Base-by-base conservation (phyloP, 2,329 filamentous ascomycete genomes). In the Colletotrichum sp. region DNA sequence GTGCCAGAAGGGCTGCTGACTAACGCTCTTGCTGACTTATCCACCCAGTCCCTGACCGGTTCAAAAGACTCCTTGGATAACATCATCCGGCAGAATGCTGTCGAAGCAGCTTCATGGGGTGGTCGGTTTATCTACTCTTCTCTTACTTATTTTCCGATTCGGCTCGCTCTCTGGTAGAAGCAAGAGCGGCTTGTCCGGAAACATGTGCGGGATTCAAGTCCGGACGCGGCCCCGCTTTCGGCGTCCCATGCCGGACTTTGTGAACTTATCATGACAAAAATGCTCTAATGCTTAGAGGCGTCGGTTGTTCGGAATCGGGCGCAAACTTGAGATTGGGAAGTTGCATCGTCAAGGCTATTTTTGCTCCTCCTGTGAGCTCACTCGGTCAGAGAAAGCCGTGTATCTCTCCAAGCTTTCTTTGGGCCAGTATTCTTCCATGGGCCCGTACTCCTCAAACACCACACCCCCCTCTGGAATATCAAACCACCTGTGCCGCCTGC, bases 1-100 rank as follows among this genome's bases (percentile, higher is more conserved):
- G 18, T 62, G 67, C 26, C 32, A 59, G 52, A 68, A 59, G 28
- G 24, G 16, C 1, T 18, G 69, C 63, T 73, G 69, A 73, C 56
- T 75, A 59, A 73, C 4, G 8, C 7, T 3, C 3, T 21, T 38
- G 7, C 12, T 62, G 34, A 43, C 34, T 63, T 7, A 43, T 26
- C 34, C 34, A 5, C 58, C 16, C 61, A 13, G 24, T 21, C n/a
- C 24, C n/a, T 14, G 10, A 48, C 3, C 3, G 3, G 14, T 59
- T n/a, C 16, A 7, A 7, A n/a, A 5, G 10, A 5, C n/a, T 52
- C 10, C 6, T 52, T 52, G 43, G 43, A 52, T 52, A 21, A 52
- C 43, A 13, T 52, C 10, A 13, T 52, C 43, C 43, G 43, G 43
- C 43, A 52, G 43, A n/a, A 21, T 52, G n/a, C 43, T 21, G 10